Base-by-base conservation (phyloP, 495 filamentous ascomycete genomes). In the Parathielavia appendiculata region DNA sequence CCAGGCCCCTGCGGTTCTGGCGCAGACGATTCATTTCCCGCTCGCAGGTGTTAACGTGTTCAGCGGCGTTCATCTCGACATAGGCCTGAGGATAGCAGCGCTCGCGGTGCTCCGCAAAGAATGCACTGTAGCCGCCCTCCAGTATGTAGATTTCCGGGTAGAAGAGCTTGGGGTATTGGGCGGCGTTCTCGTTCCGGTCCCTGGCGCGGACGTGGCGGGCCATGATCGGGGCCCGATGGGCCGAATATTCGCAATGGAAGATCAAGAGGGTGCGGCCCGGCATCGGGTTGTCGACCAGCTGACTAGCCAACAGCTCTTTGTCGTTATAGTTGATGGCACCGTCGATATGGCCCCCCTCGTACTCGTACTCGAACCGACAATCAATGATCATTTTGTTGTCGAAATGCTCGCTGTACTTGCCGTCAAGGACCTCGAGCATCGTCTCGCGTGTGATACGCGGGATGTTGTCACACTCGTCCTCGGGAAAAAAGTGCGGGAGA, bases 291-390 rank as follows among this genome's bases (percentile, higher is more conserved):
- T 81, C 75, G 70, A 99, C 95, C 11, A 99, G 81, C 49, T 91
- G 81, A 51, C 75, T 74, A 1, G 91, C 84, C 58, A 99, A 76
- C 34, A 83, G 71, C 61, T 97, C 92, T 72, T 96, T 97, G 72
- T 96, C 89, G 68, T 96, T 97, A 76, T 88, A 90, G 75, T 99
- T 99, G 66, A 95, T 74, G 35, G 95, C 95, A 0, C 88, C 88
- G 49, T 88, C 80, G 60, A 99, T 96, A 67, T 99, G 95, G 17
- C 95, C 95, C 45, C 95, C 95, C 34, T 95, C 86, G 70, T 92
- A 99, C 73, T 99, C 95, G 70, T 97, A 99, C 73, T 97, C 95
- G 69, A 99, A 99, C 12, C 93, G 88, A 68, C 95, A 99, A 66
- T 99, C 95, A 52, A 99, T 84, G 62, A 99, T 77, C 70, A 93